Conservation (phyloP, 2,329 filamentous ascomycete species). For the Pezizomycotina sp. region DNA sequence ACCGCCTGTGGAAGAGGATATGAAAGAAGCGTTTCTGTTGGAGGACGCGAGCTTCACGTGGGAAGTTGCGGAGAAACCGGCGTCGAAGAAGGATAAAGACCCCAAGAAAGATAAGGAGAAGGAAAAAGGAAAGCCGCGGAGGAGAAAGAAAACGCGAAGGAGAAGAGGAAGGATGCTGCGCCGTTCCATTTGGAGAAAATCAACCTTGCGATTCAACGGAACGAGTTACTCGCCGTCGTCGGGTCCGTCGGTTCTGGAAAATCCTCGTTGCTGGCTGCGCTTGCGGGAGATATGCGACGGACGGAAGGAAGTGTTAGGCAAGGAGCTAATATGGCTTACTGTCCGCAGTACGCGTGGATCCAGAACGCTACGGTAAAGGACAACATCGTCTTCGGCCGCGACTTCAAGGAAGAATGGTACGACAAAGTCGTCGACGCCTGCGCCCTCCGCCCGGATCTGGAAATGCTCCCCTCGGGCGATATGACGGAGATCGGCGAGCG, state of each 20-base stretch:
- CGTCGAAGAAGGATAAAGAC: slow-evolving; percentile 23
- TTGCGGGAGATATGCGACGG: slow-evolving; percentile 87
- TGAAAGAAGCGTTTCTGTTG: slow-evolving; percentile 22
- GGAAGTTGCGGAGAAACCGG: slow-evolving; percentile 27
- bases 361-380: slow-evolving; percentile 76
- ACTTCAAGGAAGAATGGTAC: slow-evolving; percentile 62
- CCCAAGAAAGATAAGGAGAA: too few relatives aligned
- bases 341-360: slow-evolving; percentile 95
- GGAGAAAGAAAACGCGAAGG: slow-evolving; percentile 37
- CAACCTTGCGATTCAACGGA: slow-evolving; percentile 49
- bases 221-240: slow-evolving; percentile 72
- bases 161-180: slow-evolving; percentile 37
- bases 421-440: slow-evolving; percentile 70
- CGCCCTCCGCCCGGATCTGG: slow-evolving; percentile 66
- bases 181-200: slow-evolving; percentile 59
- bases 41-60: slow-evolving; percentile 31
- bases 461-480: slow-evolving; percentile 84
- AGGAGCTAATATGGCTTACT: slow-evolving; percentile 71
- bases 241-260: slow-evolving; percentile 82
- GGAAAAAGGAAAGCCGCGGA: slow-evolving; percentile 27
- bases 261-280: slow-evolving; percentile 68
- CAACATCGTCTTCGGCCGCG: slow-evolving; percentile 82
- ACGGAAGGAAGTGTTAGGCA: slow-evolving; percentile 51
- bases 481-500: slow-evolving; percentile 86
- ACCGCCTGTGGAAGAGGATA: slow-evolving; percentile 26